phyloP scores from a whole-genome alignment of 768 basidiomycete genomes.

The Leccinum disarticulatum region DNA sequence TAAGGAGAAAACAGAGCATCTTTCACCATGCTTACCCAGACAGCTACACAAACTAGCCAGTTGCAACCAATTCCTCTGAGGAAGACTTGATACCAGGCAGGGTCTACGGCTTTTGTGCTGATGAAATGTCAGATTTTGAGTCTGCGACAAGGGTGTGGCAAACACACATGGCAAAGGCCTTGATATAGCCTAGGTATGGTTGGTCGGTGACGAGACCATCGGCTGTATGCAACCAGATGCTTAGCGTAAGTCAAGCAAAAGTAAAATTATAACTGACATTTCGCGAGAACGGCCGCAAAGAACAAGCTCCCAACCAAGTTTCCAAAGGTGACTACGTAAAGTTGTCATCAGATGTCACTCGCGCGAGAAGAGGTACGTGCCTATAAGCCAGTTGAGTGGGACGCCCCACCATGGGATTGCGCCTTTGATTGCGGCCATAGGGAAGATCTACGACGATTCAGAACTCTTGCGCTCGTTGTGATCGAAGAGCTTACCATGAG shows the following conservation, averaged over 20 bases:
- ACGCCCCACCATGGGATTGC: conserved; percentile 71
- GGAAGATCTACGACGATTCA: conserved; percentile 50
- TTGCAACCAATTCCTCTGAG: conserved; percentile 74
- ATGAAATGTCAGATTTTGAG: conserved; percentile 3
- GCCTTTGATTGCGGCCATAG: conserved; percentile 63
- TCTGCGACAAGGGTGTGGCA: neutral
- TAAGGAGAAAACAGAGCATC: neutral
- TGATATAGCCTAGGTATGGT: conserved; percentile 58
- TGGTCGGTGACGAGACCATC: conserved; percentile 56
- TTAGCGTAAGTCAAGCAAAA: conserved; percentile 1
- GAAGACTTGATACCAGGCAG: conserved; percentile 72
- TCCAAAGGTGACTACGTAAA: conserved; percentile 58
- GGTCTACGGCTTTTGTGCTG: conserved; percentile 63
- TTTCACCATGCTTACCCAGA: conserved; percentile 54
- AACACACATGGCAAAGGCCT: conserved; percentile 56
- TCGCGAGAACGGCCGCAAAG: conserved; percentile 64
- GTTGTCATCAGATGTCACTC: neutral
- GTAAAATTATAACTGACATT: conserved; percentile 44
- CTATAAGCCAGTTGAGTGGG: conserved; percentile 66
- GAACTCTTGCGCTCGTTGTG: neutral
- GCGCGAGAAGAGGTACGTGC: conserved; percentile 34
- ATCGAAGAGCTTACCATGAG: conserved; percentile 54
- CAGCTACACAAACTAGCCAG: conserved; percentile 70
- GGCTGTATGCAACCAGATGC: conserved; percentile 36
- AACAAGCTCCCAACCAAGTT: conserved; percentile 70